These are phyloP conservation scores for Polyporus tsugae DNA, from an alignment of 1,284 basidiomycete genomes.

Conservation along the genomic window DNA sequence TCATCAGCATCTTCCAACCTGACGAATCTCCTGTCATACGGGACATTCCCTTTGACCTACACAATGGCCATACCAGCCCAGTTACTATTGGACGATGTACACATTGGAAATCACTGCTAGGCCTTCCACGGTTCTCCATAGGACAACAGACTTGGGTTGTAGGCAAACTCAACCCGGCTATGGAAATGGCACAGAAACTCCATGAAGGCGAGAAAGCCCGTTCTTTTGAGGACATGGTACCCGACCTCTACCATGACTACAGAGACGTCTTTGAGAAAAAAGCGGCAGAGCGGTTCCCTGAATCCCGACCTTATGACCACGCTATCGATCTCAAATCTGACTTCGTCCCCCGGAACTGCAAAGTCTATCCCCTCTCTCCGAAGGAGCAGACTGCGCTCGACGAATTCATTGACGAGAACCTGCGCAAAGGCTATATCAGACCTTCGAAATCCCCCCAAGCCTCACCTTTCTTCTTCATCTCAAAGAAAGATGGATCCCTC, in stretches of 20 bases:
- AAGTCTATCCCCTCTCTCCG: constrained; percentile 35
- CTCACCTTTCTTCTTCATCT: constrained; percentile 38
- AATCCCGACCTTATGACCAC: constrained; percentile 35
- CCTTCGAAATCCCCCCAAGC: constrained; percentile 39
- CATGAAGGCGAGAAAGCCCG: too few relatives aligned
- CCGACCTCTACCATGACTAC: not conserved
- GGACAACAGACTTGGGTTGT: too few relatives aligned
- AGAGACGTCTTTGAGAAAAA: constrained; percentile 33
- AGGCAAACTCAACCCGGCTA: too few relatives aligned
- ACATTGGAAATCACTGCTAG: too few relatives aligned
- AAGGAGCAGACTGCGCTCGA: constrained; percentile 34
- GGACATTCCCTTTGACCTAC: too few relatives aligned
- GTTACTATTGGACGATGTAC: too few relatives aligned
- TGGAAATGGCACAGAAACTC: too few relatives aligned
- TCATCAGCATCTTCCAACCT: too few relatives aligned
- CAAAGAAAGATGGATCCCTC: constrained; percentile 35
- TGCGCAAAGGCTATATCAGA: constrained; percentile 40
- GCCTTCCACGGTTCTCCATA: too few relatives aligned
- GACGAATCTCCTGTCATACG: too few relatives aligned
- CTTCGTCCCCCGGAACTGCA: constrained; percentile 26
- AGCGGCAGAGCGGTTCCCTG: constrained; percentile 35
- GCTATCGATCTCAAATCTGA: constrained; percentile 33
- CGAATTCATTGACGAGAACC: constrained; percentile 39
- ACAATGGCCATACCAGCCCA: too few relatives aligned
- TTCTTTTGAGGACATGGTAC: not conserved